A percentile compares a stretch with the other conserved stretches of the same genome.
Conservation (phyloP, 73 alveolate genomes). For the Loxodes magnus region DNA sequence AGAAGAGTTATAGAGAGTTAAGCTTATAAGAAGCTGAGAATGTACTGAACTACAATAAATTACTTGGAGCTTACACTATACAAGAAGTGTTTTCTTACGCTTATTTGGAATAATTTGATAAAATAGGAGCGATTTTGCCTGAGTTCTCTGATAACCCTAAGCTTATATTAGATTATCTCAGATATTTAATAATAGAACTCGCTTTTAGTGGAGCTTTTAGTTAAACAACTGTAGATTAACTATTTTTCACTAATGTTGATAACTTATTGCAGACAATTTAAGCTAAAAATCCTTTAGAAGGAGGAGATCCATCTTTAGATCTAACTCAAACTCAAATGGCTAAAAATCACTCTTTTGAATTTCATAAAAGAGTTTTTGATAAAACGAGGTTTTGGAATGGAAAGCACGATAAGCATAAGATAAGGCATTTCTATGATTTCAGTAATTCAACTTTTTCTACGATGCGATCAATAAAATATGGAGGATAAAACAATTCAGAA, state of each 20-base stretch:
- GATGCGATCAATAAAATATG: background rate
- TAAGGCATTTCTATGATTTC: too few relatives aligned
- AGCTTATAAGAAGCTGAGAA: too few relatives aligned
- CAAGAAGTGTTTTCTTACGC: too few relatives aligned
- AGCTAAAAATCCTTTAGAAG: background rate
- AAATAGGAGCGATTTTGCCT: too few relatives aligned
- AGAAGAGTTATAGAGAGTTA: too few relatives aligned
- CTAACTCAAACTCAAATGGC: background rate
- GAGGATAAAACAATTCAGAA: background rate
- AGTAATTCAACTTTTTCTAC: background rate
- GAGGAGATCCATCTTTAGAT: conserved; percentile 11
- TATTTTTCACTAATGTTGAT: background rate
- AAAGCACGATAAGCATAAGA: too few relatives aligned
- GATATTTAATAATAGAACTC: background rate
- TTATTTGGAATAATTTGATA: too few relatives aligned
- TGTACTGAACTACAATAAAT: too few relatives aligned
- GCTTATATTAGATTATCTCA: background rate
- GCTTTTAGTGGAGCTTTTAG: background rate
- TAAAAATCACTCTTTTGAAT: background rate
- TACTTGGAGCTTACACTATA: too few relatives aligned
- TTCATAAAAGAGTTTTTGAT: too few relatives aligned
- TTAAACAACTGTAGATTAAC: background rate
- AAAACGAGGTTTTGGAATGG: too few relatives aligned
- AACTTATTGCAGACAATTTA: background rate
- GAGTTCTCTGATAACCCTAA: too few relatives aligned